Base-by-base conservation (phyloP, 2,329 filamentous ascomycete species). In the Tolypocladium album region DNA sequence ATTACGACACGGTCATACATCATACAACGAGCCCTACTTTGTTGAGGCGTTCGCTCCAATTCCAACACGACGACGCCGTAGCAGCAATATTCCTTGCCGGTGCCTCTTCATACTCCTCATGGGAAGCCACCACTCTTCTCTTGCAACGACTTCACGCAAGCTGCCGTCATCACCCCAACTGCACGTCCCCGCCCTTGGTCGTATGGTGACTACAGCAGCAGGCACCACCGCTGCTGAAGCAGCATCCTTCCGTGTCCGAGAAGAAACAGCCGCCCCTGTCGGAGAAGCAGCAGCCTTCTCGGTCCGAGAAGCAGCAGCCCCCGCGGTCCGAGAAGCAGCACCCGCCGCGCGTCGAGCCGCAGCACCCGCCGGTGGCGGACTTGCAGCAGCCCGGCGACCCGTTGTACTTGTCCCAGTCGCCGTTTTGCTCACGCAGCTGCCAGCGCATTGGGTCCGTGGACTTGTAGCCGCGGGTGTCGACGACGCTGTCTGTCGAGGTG, bases 281-380 rank as follows among this genome's bases (percentile, higher is more conserved):
- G 0, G 61, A 61, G 38, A 61, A 61, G 36, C 45, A 57, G 53
- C 60, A 61, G 24, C 60, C 61, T 1, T 39, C 60, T 3, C 62
- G 57, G n/a, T 50, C 56, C 2, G 61, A 62, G 60, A 61, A 64
- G 59, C 57, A 62, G 55, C 63, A 64, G 5, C 63, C 63, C 22
- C 40, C 59, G 5, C 59, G 59, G 39, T 58, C 59, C 6, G 61
- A 59, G 34, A 53, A 61, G 58, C 36, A 57, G 43, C 38, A 47
- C 12, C 59, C 59, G n/a, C 50, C 59, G 0, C 27, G 36, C 12
- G 15, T 24, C 11, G 59, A 60, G 55, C 17, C 17, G 55, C 55
- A 60, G 55, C 59, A 60, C 3, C 45, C 59, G 27, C 47, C 56
- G 2, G 38, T 27, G 24, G 17, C 43, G 4, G 59, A 60, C 45